Evolutionary conservation across 2,329 filamentous ascomycete genomes (phyloP).

Genomic region (Trichothecium sympodiale): DNA sequence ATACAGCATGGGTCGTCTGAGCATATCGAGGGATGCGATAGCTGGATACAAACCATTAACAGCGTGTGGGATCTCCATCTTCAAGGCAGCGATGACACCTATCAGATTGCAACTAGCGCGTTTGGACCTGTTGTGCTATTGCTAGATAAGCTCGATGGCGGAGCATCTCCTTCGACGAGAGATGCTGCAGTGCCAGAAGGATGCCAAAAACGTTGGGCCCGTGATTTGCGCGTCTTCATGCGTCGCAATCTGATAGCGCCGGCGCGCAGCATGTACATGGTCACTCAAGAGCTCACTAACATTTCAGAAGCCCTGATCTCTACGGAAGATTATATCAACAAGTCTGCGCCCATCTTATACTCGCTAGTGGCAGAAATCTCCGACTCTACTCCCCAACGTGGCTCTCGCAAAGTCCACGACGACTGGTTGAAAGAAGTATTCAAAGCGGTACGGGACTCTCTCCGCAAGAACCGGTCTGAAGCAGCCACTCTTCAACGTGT

Average conservation of each 20-base stretch:
- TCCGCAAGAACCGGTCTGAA: slow-evolving; percentile 13
- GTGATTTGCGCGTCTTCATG: slow-evolving; percentile 36
- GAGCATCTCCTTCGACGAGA: slow-evolving; percentile 10
- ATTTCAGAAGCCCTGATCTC: slow-evolving; percentile 29
- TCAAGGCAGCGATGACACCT: slow-evolving; percentile 33
- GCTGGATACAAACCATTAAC: slow-evolving; percentile 36
- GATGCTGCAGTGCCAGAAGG: slow-evolving; percentile 12
- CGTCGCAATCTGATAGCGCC: slow-evolving; percentile 40
- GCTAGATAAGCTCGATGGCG: slow-evolving; percentile 26
- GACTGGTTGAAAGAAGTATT: slow-evolving; percentile 28
- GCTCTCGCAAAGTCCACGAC: slow-evolving; percentile 20
- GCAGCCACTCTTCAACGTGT: slow-evolving; percentile 18
- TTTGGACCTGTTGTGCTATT: slow-evolving; percentile 26
- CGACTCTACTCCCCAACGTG: slow-evolving; percentile 12
- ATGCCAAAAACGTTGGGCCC: slow-evolving; percentile 27
- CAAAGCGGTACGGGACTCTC: slow-evolving; percentile 16
- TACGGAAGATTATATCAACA: slow-evolving; percentile 20
- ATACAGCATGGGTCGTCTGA: slow-evolving; percentile 20
- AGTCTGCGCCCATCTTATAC: slow-evolving; percentile 33
- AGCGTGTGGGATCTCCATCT: slow-evolving; percentile 43
- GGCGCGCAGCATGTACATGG: slow-evolving; percentile 34
- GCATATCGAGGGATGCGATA: slow-evolving; percentile 23
- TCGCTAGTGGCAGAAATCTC: slow-evolving; percentile 23
- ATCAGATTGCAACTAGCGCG: slow-evolving; percentile 36
- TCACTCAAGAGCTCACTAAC: slow-evolving; percentile 27